phyloP scores from a whole-genome alignment of 225 moss, liverwort and hornwort species.

The Antitrichia curtipendula region DNA sequence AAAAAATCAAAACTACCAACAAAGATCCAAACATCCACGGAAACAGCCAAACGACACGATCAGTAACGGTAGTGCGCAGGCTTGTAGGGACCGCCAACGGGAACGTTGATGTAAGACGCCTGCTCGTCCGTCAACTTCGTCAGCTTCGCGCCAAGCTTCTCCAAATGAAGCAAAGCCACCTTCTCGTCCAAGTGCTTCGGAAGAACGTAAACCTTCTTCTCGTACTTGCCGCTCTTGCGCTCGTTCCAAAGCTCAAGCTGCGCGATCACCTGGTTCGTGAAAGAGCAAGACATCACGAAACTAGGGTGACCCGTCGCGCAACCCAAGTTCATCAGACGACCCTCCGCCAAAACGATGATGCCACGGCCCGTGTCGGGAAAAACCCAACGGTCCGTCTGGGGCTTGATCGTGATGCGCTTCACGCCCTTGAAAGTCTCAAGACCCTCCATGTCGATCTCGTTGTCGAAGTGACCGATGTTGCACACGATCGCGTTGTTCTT shows the following conservation, averaged over 20 bases:
- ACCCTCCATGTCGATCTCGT: constrained; percentile 84
- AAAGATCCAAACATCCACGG: background rate
- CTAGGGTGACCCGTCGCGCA: constrained; percentile 93
- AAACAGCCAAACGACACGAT: background rate
- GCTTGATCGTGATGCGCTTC: constrained; percentile 88
- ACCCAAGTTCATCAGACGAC: constrained; percentile 88
- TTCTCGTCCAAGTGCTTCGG: constrained; percentile 97
- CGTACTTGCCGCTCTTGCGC: background rate
- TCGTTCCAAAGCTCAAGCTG: constrained; percentile 42
- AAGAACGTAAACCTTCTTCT: background rate
- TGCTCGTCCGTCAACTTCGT: constrained; percentile 56
- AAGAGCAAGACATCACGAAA: constrained; percentile 96
- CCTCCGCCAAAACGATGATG: constrained; percentile 71
- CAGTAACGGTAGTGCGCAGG: constrained; percentile 80
- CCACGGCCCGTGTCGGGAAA: constrained; percentile 57
- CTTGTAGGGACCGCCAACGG: constrained; percentile 71
- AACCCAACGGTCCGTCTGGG: constrained; percentile 88
- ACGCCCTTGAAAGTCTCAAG: constrained; percentile 55
- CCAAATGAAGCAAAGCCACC: constrained; percentile 69
- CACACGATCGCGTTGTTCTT: constrained; percentile 98
- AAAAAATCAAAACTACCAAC: background rate
- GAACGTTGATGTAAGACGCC: constrained; percentile 73
- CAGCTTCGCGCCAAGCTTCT: constrained; percentile 68
- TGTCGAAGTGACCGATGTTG: constrained; percentile 95
- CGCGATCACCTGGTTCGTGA: constrained; percentile 96